A percentile compares a stretch with the other conserved stretches of the same genome.
phyloP scores from a whole-genome alignment of 352 stramenopile genomes.

The Ochromonadaceae sp. region DNA sequence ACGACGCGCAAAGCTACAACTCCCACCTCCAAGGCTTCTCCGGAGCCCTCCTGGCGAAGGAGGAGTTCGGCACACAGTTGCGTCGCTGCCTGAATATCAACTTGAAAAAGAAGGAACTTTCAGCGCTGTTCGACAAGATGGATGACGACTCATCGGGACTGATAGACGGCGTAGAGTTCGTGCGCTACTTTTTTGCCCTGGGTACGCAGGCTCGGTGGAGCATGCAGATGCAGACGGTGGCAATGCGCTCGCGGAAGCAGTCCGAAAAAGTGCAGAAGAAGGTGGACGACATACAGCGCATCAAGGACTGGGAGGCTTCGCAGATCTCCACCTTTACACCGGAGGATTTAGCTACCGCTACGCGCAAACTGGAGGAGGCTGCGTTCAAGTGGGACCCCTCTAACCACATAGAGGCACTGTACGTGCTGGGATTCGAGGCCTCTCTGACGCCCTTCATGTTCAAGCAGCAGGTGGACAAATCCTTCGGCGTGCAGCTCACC shows the following conservation, averaged over 20 bases:
- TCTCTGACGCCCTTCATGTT: neutral
- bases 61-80: neutral
- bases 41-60: neutral
- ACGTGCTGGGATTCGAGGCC: neutral
- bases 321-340: neutral
- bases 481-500: neutral
- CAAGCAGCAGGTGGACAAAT: conserved; percentile 7
- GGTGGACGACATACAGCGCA: too few species aligned
- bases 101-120: neutral
- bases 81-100: conserved; percentile 3
- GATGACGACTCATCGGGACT: neutral
- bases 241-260: too few species aligned
- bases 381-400: neutral
- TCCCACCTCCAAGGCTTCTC: neutral
- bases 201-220: neutral
- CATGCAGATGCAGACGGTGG: too few species aligned
- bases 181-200: conserved; percentile 13
- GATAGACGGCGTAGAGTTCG: conserved; percentile 16
- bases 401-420: neutral
- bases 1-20: neutral
- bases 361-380: neutral
- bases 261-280: too few species aligned
- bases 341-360: neutral
- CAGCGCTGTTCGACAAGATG: conserved; percentile 2
- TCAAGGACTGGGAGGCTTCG: neutral